Base-by-base conservation (phyloP, 176 grass and related monocot genomes). In the Avena sativa region DNA sequence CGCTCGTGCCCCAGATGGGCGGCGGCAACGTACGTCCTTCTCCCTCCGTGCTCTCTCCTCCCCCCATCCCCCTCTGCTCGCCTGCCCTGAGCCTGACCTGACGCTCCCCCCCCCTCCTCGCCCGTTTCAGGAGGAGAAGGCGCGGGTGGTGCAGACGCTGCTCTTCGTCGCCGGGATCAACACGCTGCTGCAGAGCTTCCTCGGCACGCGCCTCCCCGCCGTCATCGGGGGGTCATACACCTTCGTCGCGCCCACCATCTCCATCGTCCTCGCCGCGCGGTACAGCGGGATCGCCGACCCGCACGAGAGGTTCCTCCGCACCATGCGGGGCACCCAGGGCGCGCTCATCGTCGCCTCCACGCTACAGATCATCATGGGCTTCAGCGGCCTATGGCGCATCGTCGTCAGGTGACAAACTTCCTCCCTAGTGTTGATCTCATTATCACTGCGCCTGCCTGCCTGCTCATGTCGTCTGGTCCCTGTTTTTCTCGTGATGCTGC, bases 161-260 rank as follows among this genome's bases (percentile, higher is more conserved):
- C 87, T 96, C 15, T 92, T 98, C 80, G 94, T 98, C 52, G 83
- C 97, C 21, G 97, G 97, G 5, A 88, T 98, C 71, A 98, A 93
- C 91, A 98, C 97, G 62, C 86, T 98, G 60, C 47, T 98, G 3
- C 94, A 98, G 84, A 96, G 92, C 85, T 79, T 91, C 55, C 85
- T 94, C 55, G 97, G 97, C 78, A 98, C 94, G 73, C 90, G 94
- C 66, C 89, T 96, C 3, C 97, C 94, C 36, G 94, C 92, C 78
- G 97, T 98, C 56, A 91, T 98, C 83, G 97, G 97, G 13, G 90
- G 53, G 0, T 99, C 94, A 21, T 99, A 96, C 89, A 94, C 90
- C 71, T 96, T 94, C 90, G 92, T 93, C 69, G 59, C 64, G 6
- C 97, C 97, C 34, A 94, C 94, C 58, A 89, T 99, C 68, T 96